Percentiles rank a stretch among this genome's conserved stretches.
These are phyloP conservation scores for Solanum pimpinellifolium DNA, from an alignment of 257 asterid species.

Conservation along the genomic window DNA sequence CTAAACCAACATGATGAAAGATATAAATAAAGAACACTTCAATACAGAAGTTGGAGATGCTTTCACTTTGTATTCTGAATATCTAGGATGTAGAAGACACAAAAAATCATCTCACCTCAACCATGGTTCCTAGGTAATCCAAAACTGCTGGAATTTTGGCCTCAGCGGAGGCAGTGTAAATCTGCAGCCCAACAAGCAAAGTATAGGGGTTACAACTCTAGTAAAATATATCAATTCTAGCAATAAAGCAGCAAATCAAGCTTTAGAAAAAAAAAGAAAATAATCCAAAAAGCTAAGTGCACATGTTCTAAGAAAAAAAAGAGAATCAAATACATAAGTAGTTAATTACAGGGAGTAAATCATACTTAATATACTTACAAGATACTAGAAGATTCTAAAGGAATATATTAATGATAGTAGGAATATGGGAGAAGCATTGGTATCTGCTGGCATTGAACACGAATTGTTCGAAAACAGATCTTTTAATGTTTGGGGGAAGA, in stretches of 20 bases:
- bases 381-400: background rate
- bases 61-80: background rate
- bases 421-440: background rate
- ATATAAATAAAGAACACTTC: background rate
- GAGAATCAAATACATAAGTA: background rate
- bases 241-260: background rate
- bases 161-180: slow-evolving; percentile 71
- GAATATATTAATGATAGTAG: background rate
- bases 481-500: background rate
- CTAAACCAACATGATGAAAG: background rate
- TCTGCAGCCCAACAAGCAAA: slow-evolving; percentile 25
- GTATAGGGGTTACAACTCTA: background rate
- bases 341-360: background rate
- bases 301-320: background rate
- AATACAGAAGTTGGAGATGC: background rate
- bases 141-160: slow-evolving; percentile 89
- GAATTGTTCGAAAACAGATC: background rate
- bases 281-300: background rate
- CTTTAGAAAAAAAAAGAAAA: background rate
- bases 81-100: background rate
- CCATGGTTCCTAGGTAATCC: slow-evolving; percentile 79
- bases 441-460: background rate
- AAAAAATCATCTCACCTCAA: slow-evolving; percentile 44
- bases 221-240: background rate
- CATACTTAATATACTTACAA: background rate